A percentile compares a stretch with the other conserved stretches of the same genome.
Evolutionary conservation across 2,329 filamentous ascomycete genomes (phyloP).

Genomic region (Epicoccum sorghinum): DNA sequence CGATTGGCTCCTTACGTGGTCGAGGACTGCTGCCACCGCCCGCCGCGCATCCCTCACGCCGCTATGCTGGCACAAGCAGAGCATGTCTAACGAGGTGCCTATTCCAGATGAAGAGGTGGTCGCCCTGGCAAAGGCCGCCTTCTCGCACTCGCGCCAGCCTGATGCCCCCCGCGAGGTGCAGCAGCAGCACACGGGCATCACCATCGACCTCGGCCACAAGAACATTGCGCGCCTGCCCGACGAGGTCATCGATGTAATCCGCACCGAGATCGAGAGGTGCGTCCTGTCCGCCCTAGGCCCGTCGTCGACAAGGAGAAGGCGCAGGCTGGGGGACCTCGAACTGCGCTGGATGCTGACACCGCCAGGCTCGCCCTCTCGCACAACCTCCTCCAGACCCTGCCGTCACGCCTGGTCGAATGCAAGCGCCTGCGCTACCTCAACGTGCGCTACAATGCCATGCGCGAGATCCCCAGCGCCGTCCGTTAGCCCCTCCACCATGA

Average conservation of each 20-base stretch:
- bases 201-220: slow-evolving; percentile 78
- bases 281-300: not conserved
- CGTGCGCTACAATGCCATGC: slow-evolving; percentile 75
- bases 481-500: slow-evolving; percentile 37
- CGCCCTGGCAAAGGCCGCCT: slow-evolving; percentile 68
- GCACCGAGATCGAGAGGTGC: slow-evolving; percentile 74
- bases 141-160: slow-evolving; percentile 67
- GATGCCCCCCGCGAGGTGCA: slow-evolving; percentile 63
- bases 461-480: slow-evolving; percentile 69
- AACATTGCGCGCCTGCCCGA: slow-evolving; percentile 74
- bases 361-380: slow-evolving; percentile 78
- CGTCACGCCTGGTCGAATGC: slow-evolving; percentile 74
- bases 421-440: slow-evolving; percentile 80
- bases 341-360: slow-evolving; percentile 3
- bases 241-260: slow-evolving; percentile 76
- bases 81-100: slow-evolving; percentile 37
- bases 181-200: slow-evolving; percentile 70
- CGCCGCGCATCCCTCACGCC: not conserved
- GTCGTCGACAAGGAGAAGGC: too few relatives aligned
- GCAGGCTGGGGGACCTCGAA: too few relatives aligned
- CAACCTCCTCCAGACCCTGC: slow-evolving; percentile 74
- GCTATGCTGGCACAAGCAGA: slow-evolving; percentile 1
- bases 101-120: slow-evolving; percentile 70
- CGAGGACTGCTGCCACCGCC: not conserved
- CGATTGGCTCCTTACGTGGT: slow-evolving; percentile 2